Percentiles rank a stretch among this genome's conserved stretches.
These are phyloP conservation scores for Vanrija sp. DNA, from an alignment of 1,284 basidiomycete genomes.

Conservation along the genomic window DNA sequence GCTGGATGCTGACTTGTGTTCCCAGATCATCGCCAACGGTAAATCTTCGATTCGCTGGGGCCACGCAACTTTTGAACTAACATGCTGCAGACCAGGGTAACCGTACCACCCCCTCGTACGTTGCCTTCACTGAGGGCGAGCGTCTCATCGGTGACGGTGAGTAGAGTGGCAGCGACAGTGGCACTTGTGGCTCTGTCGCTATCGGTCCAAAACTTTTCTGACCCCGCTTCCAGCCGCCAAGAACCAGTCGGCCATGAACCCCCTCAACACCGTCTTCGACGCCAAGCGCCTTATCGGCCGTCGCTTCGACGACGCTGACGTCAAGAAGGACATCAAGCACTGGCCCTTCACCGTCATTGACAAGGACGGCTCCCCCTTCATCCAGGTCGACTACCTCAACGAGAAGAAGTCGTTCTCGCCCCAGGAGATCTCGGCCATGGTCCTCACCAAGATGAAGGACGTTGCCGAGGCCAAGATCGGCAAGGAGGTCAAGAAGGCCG, in stretches of 20 bases:
- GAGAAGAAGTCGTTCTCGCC: conserved; percentile 69
- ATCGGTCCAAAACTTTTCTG: background rate
- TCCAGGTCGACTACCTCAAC: conserved; percentile 83
- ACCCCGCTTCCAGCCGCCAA: conserved; percentile 50
- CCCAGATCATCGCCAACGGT: conserved; percentile 16
- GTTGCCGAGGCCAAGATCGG: conserved; percentile 98
- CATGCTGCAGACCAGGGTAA: conserved; percentile 72
- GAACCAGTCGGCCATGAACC: conserved; percentile 59
- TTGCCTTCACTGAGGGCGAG: conserved; percentile 88
- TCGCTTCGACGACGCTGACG: conserved; percentile 66
- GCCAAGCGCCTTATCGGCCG: conserved; percentile 87
- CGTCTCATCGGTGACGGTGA: conserved; percentile 57
- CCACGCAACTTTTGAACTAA: conserved; percentile 16
- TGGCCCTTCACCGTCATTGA: conserved; percentile 86
- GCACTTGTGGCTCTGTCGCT: background rate
- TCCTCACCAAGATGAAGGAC: conserved; percentile 98
- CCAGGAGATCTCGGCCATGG: conserved; percentile 72
- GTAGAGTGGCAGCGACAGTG: background rate
- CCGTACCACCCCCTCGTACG: conserved; percentile 91
- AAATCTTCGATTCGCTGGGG: background rate
- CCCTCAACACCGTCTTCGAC: conserved; percentile 67
- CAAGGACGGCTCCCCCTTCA: conserved; percentile 76
- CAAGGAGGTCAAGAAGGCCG: conserved; percentile 93
- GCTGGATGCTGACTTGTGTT: background rate
- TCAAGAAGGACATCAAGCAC: conserved; percentile 75